Base-by-base conservation (phyloP, 2,329 filamentous ascomycete genomes). In the Xylaria sp. region DNA sequence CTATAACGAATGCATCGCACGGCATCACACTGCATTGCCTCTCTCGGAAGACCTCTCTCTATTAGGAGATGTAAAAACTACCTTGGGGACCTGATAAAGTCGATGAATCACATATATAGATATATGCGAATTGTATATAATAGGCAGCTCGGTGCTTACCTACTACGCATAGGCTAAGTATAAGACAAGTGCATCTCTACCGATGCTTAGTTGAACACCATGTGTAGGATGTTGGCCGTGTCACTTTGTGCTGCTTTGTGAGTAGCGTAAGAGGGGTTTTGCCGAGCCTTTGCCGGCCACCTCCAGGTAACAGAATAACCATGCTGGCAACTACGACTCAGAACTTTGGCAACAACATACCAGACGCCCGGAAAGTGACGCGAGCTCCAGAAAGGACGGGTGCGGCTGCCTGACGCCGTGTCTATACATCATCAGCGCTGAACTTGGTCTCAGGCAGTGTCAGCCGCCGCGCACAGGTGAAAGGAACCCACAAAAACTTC, bases 201-300 rank as follows among this genome's bases (percentile, higher is more conserved):
- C 36, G 13, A 13, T 38, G 11, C 36, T 17, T 15, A 15, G 36
- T 13, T 15, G 36, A 17, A 17, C 36, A n/a, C n/a, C n/a, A n/a
- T n/a, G n/a, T n/a, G n/a, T n/a, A n/a, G n/a, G n/a, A n/a, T n/a
- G n/a, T n/a, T n/a, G n/a, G n/a, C n/a, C n/a, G n/a, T 22, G 17
- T 33, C 31, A 15, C 49, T 38, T 39, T 17, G 13, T 39, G 38
- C 10, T 22, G 27, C n/a, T 42, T 20, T 20, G 17, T 25, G 17
- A 31, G 27, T 29, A 51, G 17, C 17, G 45, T 39, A 9, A 33
- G 36, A 27, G 36, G 55, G 42, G 57, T 59, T 65, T 60, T 62
- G 53, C 66, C 62, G 66, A 58, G 58, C 57, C 57, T 58, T 62
- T 68, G 57, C 62, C 66, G 58, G 58, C 57, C 27, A 29, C 22